Conservation (phyloP, 129 eudicot genomes). For the Arctium minus region DNA sequence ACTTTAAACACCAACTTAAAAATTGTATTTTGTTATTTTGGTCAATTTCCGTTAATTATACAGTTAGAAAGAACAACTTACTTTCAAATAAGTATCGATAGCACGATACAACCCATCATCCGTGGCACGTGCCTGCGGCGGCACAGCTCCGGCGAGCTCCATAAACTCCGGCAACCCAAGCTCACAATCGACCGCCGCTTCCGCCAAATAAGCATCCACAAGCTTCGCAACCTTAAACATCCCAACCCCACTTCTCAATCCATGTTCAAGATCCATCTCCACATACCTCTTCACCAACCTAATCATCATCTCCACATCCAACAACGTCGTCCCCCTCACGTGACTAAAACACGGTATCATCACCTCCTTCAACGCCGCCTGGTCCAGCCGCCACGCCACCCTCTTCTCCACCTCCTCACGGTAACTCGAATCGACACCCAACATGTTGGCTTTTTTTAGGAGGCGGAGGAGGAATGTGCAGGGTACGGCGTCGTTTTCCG, state of each 20-base stretch:
- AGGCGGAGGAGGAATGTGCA: conserved; percentile 72
- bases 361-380: conserved; percentile 62
- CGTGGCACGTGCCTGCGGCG: conserved; percentile 55
- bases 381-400: conserved; percentile 66
- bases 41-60: background rate
- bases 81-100: conserved; percentile 83
- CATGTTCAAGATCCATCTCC: conserved; percentile 37
- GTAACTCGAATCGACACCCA: conserved; percentile 36
- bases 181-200: conserved; percentile 67
- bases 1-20: too few species aligned
- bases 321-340: conserved; percentile 49
- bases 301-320: conserved; percentile 54
- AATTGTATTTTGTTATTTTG: too few species aligned
- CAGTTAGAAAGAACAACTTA: conserved; percentile 20
- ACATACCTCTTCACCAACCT: conserved; percentile 57
- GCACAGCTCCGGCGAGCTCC: conserved; percentile 65
- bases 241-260: conserved; percentile 49
- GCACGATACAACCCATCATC: conserved; percentile 91
- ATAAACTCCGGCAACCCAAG: conserved; percentile 50
- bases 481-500: conserved; percentile 61
- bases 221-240: conserved; percentile 72
- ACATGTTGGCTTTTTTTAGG: conserved; percentile 54
- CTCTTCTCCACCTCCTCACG: conserved; percentile 50
- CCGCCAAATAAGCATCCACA: conserved; percentile 72
- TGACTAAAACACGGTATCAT: conserved; percentile 86